Evolutionary conservation across 176 grass and related monocot species (phyloP).

Genomic region (Carex littledalei): DNA sequence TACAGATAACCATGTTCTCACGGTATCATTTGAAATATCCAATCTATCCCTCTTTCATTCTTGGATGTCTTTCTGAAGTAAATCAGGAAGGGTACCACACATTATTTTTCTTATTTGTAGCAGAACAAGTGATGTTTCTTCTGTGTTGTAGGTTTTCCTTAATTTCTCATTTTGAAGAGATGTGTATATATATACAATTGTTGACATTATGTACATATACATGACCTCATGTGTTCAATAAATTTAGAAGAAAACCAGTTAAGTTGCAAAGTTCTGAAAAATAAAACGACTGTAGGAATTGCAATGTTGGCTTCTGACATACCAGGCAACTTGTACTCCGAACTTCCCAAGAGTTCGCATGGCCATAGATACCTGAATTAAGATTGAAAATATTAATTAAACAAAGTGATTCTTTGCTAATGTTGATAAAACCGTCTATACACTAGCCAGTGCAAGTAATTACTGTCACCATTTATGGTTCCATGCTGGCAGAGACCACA

Average conservation of each 20-base stretch:
- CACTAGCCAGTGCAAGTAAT: not conserved
- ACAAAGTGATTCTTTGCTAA: not conserved
- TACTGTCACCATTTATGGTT: not conserved
- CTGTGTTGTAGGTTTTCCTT: not conserved
- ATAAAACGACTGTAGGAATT: not conserved
- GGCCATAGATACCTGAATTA: slow-evolving; percentile 82
- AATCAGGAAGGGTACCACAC: not conserved
- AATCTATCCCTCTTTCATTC: not conserved
- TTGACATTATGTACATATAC: not conserved
- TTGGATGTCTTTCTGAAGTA: not conserved
- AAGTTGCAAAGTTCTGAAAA: not conserved
- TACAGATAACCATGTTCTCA: not conserved
- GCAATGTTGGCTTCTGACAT: slow-evolving; percentile 28
- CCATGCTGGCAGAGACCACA: not conserved
- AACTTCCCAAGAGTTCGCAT: slow-evolving; percentile 73
- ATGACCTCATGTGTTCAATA: not conserved
- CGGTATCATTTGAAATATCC: not conserved
- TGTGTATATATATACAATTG: not conserved
- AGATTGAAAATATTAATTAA: slow-evolving; percentile 12
- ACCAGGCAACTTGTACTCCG: slow-evolving; percentile 83
- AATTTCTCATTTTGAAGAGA: not conserved
- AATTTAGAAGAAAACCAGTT: not conserved
- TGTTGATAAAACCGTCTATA: not conserved
- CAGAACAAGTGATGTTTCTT: not conserved
- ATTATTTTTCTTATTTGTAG: not conserved